Base-by-base conservation (phyloP, 495 filamentous ascomycete species). In the Xylaria nigripes region DNA sequence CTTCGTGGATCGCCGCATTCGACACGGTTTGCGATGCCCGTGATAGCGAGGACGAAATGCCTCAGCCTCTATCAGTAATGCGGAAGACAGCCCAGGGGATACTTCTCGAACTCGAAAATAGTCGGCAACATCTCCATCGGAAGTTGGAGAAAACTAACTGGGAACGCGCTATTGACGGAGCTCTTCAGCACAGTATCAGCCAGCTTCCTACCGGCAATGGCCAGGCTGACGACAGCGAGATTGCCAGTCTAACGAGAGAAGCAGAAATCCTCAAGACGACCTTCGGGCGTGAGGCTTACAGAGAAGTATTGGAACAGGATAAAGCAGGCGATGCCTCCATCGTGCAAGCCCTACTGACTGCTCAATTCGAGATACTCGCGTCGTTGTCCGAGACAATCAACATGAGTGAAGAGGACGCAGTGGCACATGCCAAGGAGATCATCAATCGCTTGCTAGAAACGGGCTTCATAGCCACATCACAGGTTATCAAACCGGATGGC, bases 1-100 rank as follows among this genome's bases (percentile, higher is more conserved):
- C 86, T 5, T 81, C 87, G 0, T 99, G 93, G 93, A 85, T 96
- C 61, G 87, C 86, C 9, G 90, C 89, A 21, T 97, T 99, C 61
- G 94, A 97, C 53, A 73, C 77, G 18, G 84, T 92, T 5, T 90
- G 85, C 61, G 89, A 86, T 18, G 74, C 71, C 10, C 77, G 82
- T 12, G 89, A 87, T 45, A 73, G 78, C 34, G 84, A 87, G 46
- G 78, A 83, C 13, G 71, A 80, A 1, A 83, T 91, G 66, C 76
- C 78, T 6, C 67, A 72, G 2, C 84, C 80, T 45, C 69, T 97
- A 24, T 65, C 76, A 18, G 82, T 86, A 5, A 90, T 96, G 76
- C 83, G 91, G 32, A 91, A 89, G 64, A 87, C 87, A 6, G 92
- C 93, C 7, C 81, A 87, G 51, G 94, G 91, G 2, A 88, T 96